A percentile compares a stretch with the other conserved stretches of the same genome.
phyloP scores from a whole-genome alignment of 345 rosid genomes.

The Citrus australasica region DNA sequence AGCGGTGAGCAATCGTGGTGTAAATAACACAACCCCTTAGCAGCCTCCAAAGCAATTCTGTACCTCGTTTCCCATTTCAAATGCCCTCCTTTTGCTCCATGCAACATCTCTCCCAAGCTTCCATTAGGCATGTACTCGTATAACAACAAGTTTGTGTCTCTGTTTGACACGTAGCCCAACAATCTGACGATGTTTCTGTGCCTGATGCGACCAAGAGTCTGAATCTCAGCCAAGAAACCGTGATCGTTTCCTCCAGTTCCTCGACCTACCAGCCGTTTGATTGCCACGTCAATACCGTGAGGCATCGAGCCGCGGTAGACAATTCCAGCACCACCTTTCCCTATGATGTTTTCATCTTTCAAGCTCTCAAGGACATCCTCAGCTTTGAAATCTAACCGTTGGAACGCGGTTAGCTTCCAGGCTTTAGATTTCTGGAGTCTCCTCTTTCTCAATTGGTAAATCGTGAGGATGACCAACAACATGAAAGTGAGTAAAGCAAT shows the following conservation, averaged over 20 bases:
- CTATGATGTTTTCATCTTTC: constrained; percentile 85
- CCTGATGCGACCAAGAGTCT: constrained; percentile 74
- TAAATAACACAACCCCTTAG: constrained; percentile 82
- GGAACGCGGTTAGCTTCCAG: constrained; percentile 90
- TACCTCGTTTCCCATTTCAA: constrained; percentile 78
- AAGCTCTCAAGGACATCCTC: constrained; percentile 80
- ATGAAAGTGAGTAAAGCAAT: constrained; percentile 37
- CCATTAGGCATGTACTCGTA: constrained; percentile 93
- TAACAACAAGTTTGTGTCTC: constrained; percentile 72
- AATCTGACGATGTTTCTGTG: constrained; percentile 86
- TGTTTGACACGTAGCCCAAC: constrained; percentile 75
- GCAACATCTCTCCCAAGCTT: constrained; percentile 83
- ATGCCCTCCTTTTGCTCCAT: constrained; percentile 84
- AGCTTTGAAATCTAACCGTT: constrained; percentile 65
- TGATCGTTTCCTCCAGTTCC: constrained; percentile 64
- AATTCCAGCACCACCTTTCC: constrained; percentile 91
- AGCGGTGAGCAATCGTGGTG: constrained; percentile 93
- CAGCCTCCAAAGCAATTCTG: constrained; percentile 70
- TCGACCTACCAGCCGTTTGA: constrained; percentile 65
- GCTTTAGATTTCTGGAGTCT: constrained; percentile 41
- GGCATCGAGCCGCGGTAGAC: constrained; percentile 89
- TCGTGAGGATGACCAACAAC: constrained; percentile 39
- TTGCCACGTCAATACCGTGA: constrained; percentile 64
- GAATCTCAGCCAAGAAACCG: constrained; percentile 92
- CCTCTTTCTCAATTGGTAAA: constrained; percentile 46